Evolutionary conservation across 768 basidiomycete genomes (phyloP).

Genomic region (Pleurotus tuber-regium): DNA sequence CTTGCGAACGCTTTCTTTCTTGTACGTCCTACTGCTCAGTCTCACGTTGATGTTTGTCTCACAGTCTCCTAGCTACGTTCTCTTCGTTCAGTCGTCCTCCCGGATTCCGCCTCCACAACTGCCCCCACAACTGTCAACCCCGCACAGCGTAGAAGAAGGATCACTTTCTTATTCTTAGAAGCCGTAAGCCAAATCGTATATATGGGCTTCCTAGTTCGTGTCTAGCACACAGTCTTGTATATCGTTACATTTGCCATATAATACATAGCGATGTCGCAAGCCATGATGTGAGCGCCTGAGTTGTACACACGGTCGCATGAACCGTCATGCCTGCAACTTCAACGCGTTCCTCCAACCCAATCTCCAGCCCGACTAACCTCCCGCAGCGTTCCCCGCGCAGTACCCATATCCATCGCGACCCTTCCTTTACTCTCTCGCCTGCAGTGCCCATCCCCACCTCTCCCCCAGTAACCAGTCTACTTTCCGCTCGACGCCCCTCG

Average conservation of each 20-base stretch:
- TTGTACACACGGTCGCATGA: too few relatives aligned
- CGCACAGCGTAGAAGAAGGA: slow-evolving; percentile 77
- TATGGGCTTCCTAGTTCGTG: slow-evolving; percentile 79
- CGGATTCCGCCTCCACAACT: slow-evolving; percentile 58
- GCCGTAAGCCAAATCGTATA: slow-evolving; percentile 81
- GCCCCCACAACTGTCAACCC: slow-evolving; percentile 60
- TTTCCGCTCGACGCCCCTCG: slow-evolving; percentile 5
- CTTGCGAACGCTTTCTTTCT: slow-evolving; percentile 92
- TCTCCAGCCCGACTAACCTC: neutral
- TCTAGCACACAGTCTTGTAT: too few relatives aligned
- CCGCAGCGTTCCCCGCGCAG: neutral
- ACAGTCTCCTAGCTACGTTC: slow-evolving; percentile 75
- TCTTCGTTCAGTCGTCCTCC: slow-evolving; percentile 86
- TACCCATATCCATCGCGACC: slow-evolving; percentile 5
- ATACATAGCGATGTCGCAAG: too few relatives aligned
- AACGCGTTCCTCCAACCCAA: neutral
- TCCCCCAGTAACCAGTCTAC: slow-evolving; percentile 1
- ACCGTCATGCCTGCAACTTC: neutral
- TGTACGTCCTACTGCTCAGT: slow-evolving; percentile 44
- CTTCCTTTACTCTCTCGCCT: slow-evolving; percentile 1
- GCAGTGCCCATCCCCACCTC: slow-evolving; percentile 2
- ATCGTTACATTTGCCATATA: too few relatives aligned
- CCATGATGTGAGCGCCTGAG: neutral
- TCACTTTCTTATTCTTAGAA: slow-evolving; percentile 86
- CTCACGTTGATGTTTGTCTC: too few relatives aligned